Evolutionary conservation across 2,329 filamentous ascomycete species (phyloP).

Genomic region (Diaporthe citri): DNA sequence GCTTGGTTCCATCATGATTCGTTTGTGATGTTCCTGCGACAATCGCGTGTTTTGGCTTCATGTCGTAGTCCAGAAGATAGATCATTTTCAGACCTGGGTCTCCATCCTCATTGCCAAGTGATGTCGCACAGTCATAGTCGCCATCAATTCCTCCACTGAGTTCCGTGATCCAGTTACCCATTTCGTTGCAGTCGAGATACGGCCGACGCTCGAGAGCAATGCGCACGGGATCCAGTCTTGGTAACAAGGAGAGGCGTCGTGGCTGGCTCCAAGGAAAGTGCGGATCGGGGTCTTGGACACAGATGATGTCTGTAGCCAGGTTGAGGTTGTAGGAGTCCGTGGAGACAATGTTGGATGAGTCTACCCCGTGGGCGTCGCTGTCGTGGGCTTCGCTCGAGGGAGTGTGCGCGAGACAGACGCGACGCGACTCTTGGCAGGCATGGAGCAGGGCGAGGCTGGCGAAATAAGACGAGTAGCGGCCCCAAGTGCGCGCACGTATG

Average conservation of each 20-base stretch:
- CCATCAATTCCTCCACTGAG: neutral
- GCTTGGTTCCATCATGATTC: accelerated
- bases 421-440: neutral
- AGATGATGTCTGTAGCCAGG: neutral
- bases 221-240: neutral
- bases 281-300: neutral
- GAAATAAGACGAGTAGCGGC: neutral
- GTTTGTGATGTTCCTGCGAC: neutral
- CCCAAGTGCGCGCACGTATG: neutral
- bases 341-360: neutral
- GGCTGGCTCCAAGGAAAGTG: neutral
- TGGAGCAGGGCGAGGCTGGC: neutral
- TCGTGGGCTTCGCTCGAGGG: neutral
- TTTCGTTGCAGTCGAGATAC: neutral
- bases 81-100: neutral
- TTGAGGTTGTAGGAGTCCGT: neutral
- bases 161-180: neutral
- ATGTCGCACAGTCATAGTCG: neutral
- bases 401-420: neutral
- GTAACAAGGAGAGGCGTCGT: neutral
- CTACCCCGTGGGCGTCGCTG: neutral
- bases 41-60: neutral
- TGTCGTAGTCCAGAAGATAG: neutral
- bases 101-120: neutral
- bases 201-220: neutral